Percentiles rank a stretch among this genome's conserved stretches.
Conservation (phyloP, 75 land plant species). For the Picea glauca region DNA sequence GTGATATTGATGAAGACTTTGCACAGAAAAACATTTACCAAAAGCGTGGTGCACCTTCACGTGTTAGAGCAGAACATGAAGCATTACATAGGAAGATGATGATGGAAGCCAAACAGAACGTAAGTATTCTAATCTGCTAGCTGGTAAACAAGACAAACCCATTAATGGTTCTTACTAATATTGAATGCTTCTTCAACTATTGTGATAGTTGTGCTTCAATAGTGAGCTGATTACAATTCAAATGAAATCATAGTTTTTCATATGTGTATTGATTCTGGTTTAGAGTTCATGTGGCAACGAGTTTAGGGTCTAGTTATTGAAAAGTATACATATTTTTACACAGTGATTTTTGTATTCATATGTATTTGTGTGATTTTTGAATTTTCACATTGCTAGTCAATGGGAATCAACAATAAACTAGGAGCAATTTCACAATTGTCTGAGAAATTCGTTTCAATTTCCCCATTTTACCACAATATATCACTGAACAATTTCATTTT, state of each 20-base stretch:
- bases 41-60: conserved; percentile 86
- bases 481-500: background rate
- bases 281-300: background rate
- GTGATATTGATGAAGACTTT: conserved; percentile 81
- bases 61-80: conserved; percentile 90
- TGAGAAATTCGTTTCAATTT: background rate
- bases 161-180: background rate
- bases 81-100: conserved; percentile 78
- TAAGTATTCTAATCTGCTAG: conserved; percentile 21
- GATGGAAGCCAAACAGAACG: conserved; percentile 53
- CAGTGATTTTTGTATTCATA: background rate
- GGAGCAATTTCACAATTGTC: too few relatives aligned
- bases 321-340: background rate
- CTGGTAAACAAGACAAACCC: background rate
- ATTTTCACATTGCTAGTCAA: background rate
- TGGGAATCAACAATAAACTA: too few relatives aligned
- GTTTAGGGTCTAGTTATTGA: background rate
- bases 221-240: background rate
- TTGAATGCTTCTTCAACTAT: background rate
- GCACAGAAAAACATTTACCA: conserved; percentile 90
- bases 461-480: background rate
- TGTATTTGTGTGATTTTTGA: background rate
- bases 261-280: background rate
- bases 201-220: background rate
- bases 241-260: background rate